Evolutionary conservation across 2,329 filamentous ascomycete species (phyloP), one percentile per base, ranked within the genome.

Genomic region (Trichoderma sp.): DNA sequence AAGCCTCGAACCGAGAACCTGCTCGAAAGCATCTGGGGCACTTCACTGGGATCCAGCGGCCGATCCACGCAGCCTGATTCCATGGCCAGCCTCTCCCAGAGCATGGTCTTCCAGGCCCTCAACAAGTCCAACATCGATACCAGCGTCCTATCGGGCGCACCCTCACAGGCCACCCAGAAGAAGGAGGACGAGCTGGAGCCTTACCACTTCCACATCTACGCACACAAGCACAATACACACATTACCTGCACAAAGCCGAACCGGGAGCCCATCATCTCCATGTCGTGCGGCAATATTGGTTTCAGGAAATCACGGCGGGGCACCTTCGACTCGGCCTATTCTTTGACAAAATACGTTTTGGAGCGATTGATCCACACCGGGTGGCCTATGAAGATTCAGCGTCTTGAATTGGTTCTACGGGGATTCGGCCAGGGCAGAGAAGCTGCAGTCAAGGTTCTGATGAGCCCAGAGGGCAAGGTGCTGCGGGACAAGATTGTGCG

Each of bases 141-240:
- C 13, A 77, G 76, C 70, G 72, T 71, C 11, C 73, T 80, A n/a
- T 74, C 73, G 10, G 74, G 74, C 69, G 68, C 66, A 54, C 55
- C 66, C 10, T 58, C 69, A 54, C 71, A 73, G 55, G 64, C 72
- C 4, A 66, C 71, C 8, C 70, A 77, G 43, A 70, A 70, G 66
- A 69, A 73, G 51, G 80, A 83, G 55, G 76, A 82, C 61, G 73
- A 79, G 16, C 71, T 82, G 46, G 87, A 91, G 76, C 90, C 92
- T 2, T 93, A 93, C 83, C 93, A 97, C 79, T 86, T 99, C 72
- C 93, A 97, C 82, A 85, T 99, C 78, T 95, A 89, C 81, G 83
- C 91, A 32, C 90, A 92, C 79, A 96, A 93, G 82, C 96, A 97
- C 87, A 99, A 99, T 83, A 96, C 93, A 24, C 93, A 98, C 81